phyloP scores from a whole-genome alignment of 1,139 yeast genomes.

The Kazachstania sp. region DNA sequence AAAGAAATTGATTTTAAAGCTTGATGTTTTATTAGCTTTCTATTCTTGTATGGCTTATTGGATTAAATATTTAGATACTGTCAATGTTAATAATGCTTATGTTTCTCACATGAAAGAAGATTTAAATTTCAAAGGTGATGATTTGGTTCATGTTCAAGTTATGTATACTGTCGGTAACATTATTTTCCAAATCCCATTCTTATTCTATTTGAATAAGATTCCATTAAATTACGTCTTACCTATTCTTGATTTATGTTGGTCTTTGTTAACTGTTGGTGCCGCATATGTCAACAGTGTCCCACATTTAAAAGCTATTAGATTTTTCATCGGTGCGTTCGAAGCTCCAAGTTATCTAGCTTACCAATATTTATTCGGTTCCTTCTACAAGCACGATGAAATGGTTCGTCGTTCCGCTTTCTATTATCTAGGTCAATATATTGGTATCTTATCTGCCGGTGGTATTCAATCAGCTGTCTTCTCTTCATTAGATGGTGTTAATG shows the following conservation, averaged over 20 bases:
- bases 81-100: slow-evolving; percentile 50
- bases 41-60: slow-evolving; percentile 51
- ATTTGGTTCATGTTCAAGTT: slow-evolving; percentile 49
- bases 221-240: slow-evolving; percentile 53
- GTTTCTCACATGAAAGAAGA: slow-evolving; percentile 19
- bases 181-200: slow-evolving; percentile 44
- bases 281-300: slow-evolving; percentile 20
- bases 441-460: slow-evolving; percentile 54
- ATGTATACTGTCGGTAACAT: slow-evolving; percentile 51
- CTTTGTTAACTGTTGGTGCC: slow-evolving; percentile 27
- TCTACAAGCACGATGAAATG: slow-evolving; percentile 53
- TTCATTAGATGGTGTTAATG: slow-evolving; percentile 38
- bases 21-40: slow-evolving; percentile 49
- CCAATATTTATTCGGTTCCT: slow-evolving; percentile 54
- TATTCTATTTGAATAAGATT: slow-evolving; percentile 33
- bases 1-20: slow-evolving; percentile 43
- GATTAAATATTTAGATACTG: slow-evolving; percentile 54
- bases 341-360: slow-evolving; percentile 52
- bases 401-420: slow-evolving; percentile 54
- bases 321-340: slow-evolving; percentile 52
- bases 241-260: slow-evolving; percentile 33
- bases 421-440: slow-evolving; percentile 53
- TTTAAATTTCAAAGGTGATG: slow-evolving; percentile 47
- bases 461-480: slow-evolving; percentile 53
- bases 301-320: slow-evolving; percentile 27